Base-by-base conservation (phyloP, 768 basidiomycete genomes). In the Trametes cinnabarina region DNA sequence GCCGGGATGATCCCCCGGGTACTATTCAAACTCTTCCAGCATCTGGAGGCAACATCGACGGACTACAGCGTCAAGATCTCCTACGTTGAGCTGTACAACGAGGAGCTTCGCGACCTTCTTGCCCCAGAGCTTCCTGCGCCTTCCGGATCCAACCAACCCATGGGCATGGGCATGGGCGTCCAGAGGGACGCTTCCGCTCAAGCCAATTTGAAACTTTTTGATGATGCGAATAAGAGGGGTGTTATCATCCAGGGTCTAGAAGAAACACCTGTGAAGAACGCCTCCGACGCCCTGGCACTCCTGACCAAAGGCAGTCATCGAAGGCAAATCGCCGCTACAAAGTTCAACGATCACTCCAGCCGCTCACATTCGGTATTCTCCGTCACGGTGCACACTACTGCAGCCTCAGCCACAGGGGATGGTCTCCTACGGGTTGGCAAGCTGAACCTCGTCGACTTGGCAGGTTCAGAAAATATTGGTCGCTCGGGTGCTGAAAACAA, bases 311-410 rank as follows among this genome's bases (percentile, higher is more conserved):
- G 97, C 44, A 94, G 90, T 58, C 82, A 92, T 58, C 83, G 94
- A 35, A 79, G 97, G 51, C 94, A 98, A 73, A 92, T 92, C 43
- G 97, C 95, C 0, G 86, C 92, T 9, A 98, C 97, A 20, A 95
- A 94, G 70, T 96, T 98, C 80, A 99, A 99, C 70, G 94, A 98
- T 68, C 91, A 94, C 64, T 96, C 93, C 4, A 92, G 94, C 73
- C 94, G 97, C 14, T 98, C 97, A 0, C 97, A 99, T 70, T 97
- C 95, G 1, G 88, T 99, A 15, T 98, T 99, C 72, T 91, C 93
- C n/a, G 85, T 99, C 65, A 94, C 92, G 0, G 89, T 99, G 0
- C 93, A 97, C 67, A 84, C 86, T 62, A 98, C 95, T 66, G 94
- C 97, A 69, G 82, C 83, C 1, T 84, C 85, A 1, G 71, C 80